A percentile compares a stretch with the other conserved stretches of the same genome.
Conservation (phyloP, 2,329 filamentous ascomycete genomes). For the Diaporthe aspalathi region DNA sequence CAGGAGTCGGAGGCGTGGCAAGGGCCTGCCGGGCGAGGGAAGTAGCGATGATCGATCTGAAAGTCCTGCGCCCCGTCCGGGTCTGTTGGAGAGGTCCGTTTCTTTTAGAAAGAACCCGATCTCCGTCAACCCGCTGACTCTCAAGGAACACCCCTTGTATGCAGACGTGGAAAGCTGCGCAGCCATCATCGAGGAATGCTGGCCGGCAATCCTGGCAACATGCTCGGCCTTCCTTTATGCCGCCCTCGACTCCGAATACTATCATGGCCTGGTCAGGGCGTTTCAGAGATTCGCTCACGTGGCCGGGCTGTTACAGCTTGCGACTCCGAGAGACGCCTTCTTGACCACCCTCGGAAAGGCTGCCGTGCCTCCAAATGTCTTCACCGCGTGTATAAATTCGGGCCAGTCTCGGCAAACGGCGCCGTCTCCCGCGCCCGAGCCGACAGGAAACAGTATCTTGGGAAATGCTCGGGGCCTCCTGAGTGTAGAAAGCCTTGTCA, state of each 20-base stretch:
- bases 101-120: constrained; percentile 81
- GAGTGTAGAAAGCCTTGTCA: constrained; percentile 77
- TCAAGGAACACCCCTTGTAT: constrained; percentile 79
- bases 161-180: constrained; percentile 81
- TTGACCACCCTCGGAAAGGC: constrained; percentile 94
- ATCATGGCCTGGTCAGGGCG: constrained; percentile 88
- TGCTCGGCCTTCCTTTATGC: constrained; percentile 97
- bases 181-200: constrained; percentile 88
- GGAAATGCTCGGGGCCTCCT: constrained; percentile 78
- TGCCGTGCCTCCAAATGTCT: constrained; percentile 85
- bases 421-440: constrained; percentile 61
- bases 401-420: constrained; percentile 57
- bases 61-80: constrained; percentile 53
- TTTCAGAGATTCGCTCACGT: constrained; percentile 98
- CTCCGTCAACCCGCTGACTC: constrained; percentile 83
- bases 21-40: constrained; percentile 53
- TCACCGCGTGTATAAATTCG: constrained; percentile 69
- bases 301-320: constrained; percentile 84
- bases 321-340: constrained; percentile 92
- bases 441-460: constrained; percentile 67
- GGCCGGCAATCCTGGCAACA: constrained; percentile 93
- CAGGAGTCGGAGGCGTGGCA: constrained; percentile 62
- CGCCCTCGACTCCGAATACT: constrained; percentile 91
- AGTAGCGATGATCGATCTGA: constrained; percentile 44
- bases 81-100: constrained; percentile 65